These are phyloP conservation scores for Fusarium hostae DNA, from an alignment of 2,329 filamentous ascomycete genomes.

Conservation along the genomic window DNA sequence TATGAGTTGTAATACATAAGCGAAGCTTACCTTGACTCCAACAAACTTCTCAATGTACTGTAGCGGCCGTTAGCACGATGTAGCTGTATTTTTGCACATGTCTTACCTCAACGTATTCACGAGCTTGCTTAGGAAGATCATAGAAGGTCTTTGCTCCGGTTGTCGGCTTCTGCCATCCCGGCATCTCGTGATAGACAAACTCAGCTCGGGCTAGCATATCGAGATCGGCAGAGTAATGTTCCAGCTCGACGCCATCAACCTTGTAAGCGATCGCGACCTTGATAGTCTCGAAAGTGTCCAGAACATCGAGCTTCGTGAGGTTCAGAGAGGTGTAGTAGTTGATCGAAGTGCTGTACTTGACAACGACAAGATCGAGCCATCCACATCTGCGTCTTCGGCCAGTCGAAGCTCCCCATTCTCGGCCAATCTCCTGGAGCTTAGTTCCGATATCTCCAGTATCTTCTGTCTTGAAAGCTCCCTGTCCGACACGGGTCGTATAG, in stretches of 20 bases:
- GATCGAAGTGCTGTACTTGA: slow-evolving; percentile 14
- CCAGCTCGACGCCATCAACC: slow-evolving; percentile 14
- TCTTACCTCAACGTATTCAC: slow-evolving; percentile 16
- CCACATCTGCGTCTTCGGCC: slow-evolving; percentile 15
- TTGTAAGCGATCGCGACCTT: slow-evolving; percentile 24
- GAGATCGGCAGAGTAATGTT: slow-evolving; percentile 4
- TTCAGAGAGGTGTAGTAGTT: slow-evolving; percentile 15
- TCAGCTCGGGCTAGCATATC: slow-evolving; percentile 5
- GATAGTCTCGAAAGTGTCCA: slow-evolving; percentile 24
- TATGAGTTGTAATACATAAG: neutral
- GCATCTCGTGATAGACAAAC: slow-evolving; percentile 23
- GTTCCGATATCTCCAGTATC: slow-evolving; percentile 2
- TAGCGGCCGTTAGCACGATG: neutral
- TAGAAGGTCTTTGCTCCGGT: slow-evolving; percentile 13
- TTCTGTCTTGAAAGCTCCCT: slow-evolving; percentile 16
- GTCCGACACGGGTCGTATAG: slow-evolving; percentile 2
- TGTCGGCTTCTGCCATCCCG: slow-evolving; percentile 29
- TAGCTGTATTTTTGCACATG: neutral
- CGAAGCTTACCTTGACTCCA: slow-evolving; percentile 4
- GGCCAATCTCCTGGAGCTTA: slow-evolving; percentile 10
- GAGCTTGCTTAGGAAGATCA: slow-evolving; percentile 19
- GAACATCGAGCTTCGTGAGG: slow-evolving; percentile 22
- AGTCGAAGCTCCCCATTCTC: slow-evolving; percentile 6
- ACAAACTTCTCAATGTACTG: slow-evolving; percentile 17
- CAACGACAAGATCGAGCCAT: slow-evolving; percentile 20